phyloP scores from a whole-genome alignment of 2,329 filamentous ascomycete genomes.

The Calonectria pteridis region DNA sequence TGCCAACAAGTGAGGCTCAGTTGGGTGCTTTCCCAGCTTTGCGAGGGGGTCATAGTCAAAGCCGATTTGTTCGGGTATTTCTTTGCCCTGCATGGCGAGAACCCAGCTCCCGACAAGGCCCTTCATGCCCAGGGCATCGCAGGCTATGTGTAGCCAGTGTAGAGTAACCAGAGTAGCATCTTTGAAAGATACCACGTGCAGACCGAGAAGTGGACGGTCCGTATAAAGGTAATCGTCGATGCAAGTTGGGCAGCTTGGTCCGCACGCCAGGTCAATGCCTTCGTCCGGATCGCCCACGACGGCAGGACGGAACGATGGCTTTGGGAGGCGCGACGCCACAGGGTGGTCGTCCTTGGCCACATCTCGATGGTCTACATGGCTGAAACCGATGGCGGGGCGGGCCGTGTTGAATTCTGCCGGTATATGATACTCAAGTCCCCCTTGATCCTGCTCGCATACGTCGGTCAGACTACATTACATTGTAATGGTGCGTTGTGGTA shows the following conservation, averaged over 20 bases:
- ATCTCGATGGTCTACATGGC: conserved; percentile 15
- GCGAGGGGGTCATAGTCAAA: conserved; percentile 20
- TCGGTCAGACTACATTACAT: background rate
- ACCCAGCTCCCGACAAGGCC: background rate
- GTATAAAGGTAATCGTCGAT: conserved; percentile 16
- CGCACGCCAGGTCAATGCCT: conserved; percentile 14
- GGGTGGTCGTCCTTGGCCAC: conserved; percentile 15
- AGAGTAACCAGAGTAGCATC: conserved; percentile 15
- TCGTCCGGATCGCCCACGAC: conserved; percentile 17
- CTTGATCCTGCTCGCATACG: background rate
- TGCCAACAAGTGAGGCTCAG: conserved; percentile 1
- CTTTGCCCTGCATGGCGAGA: conserved; percentile 1
- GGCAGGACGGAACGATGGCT: conserved; percentile 5
- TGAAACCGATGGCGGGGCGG: conserved; percentile 20
- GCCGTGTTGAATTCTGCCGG: conserved; percentile 11
- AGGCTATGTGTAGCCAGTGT: conserved; percentile 16
- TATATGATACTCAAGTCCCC: conserved; percentile 16
- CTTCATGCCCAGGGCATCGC: conserved; percentile 18
- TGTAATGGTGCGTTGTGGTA: background rate
- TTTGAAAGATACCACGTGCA: conserved; percentile 13
- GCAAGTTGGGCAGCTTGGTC: conserved; percentile 15
- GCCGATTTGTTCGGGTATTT: background rate
- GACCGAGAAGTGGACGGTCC: conserved; percentile 16
- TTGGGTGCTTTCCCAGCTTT: conserved; percentile 17
- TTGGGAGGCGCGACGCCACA: conserved; percentile 19